These are phyloP conservation scores for Elsinoe australis DNA, from an alignment of 2,329 filamentous ascomycete genomes.

Conservation along the genomic window DNA sequence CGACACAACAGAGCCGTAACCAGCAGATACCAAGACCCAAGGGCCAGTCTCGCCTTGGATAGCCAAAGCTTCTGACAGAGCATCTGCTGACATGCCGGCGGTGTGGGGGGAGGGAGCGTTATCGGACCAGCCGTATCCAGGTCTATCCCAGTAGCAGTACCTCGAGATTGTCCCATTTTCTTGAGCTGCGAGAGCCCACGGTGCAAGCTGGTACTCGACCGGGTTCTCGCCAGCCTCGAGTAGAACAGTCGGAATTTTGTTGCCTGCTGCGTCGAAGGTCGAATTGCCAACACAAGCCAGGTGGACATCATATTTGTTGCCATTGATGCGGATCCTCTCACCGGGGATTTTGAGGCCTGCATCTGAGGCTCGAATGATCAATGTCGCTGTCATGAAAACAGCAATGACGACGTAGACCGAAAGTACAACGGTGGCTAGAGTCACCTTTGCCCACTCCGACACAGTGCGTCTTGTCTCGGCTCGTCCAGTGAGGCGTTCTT, in stretches of 20 bases:
- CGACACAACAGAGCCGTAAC: slow-evolving; percentile 79
- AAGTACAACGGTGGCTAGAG: slow-evolving; percentile 65
- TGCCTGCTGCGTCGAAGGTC: slow-evolving; percentile 48
- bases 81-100: slow-evolving; percentile 85
- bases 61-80: slow-evolving; percentile 76
- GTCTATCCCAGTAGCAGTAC: slow-evolving; percentile 94
- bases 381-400: slow-evolving; percentile 68
- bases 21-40: slow-evolving; percentile 80
- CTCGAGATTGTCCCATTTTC: slow-evolving; percentile 74
- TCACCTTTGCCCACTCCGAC: slow-evolving; percentile 74
- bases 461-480: slow-evolving; percentile 76
- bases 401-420: slow-evolving; percentile 59
- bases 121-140: slow-evolving; percentile 81
- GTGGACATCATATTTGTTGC: slow-evolving; percentile 77
- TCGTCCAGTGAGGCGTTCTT: slow-evolving; percentile 83
- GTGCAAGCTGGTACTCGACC: slow-evolving; percentile 69
- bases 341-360: slow-evolving; percentile 66
- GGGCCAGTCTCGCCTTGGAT: slow-evolving; percentile 75
- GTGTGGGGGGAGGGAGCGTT: slow-evolving; percentile 90
- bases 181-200: slow-evolving; percentile 67
- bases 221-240: slow-evolving; percentile 77
- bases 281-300: slow-evolving; percentile 72
- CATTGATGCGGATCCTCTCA: slow-evolving; percentile 70
- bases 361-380: slow-evolving; percentile 74
- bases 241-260: slow-evolving; percentile 66